Base-by-base conservation (phyloP, 2,329 filamentous ascomycete genomes). In the Diplodia mutila region DNA sequence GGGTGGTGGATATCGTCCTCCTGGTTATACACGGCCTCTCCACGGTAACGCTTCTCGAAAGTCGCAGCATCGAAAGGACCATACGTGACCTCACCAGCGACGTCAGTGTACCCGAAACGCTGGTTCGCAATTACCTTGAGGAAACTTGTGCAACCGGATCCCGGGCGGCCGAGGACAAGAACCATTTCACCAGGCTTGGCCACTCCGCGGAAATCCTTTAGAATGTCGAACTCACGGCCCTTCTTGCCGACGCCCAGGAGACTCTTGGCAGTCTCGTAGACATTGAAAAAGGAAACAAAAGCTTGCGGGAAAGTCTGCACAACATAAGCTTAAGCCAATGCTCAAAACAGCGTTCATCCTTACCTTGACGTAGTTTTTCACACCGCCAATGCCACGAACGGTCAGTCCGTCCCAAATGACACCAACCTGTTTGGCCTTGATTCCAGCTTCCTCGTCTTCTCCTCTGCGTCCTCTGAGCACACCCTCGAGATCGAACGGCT, bases 1-100 rank as follows among this genome's bases (percentile, higher is more conserved):
- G 93, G 87, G 72, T 93, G 90, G 72, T 97, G 93, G 25, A 94
- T 85, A 72, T 97, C 93, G 71, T 96, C 92, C 77, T 94, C 91
- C 72, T 91, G 89, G 74, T 93, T 94, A 81, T 96, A 97, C 4
- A 94, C 89, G 0, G 91, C 90, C 80, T 97, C 92, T 61, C 92
- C 92, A 34, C 92, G 86, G 76, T 92, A 96, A 61, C 86, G 83
- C 74, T 90, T 86, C 71, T 80, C 80, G 72, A 96, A 94, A 59
- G 90, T 88, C 23, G 88, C 81, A 18, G 89, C 85, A 4, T 88
- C 86, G 75, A 92, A 93, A 0, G 89, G 89, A 0, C 92, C 92
- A 71, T 94, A 96, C 0, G 85, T 79, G 0, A 96, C 92, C 2
- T 95, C 89, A 14, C 93, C 93, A 1, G 85, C 80, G 5, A 89